phyloP scores from a whole-genome alignment of 257 asterid species.

The Solanum ahanhuiri region DNA sequence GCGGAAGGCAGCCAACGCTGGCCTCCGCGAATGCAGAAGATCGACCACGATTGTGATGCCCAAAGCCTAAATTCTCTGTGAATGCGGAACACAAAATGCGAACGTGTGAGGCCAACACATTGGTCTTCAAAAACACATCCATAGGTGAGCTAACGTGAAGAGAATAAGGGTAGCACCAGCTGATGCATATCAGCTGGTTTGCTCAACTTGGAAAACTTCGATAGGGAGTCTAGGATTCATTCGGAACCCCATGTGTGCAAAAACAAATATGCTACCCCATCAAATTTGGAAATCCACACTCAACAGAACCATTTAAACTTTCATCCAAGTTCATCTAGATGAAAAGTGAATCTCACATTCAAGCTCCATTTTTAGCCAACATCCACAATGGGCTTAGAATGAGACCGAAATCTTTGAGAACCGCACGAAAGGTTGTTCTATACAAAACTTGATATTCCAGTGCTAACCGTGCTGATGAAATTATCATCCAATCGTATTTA shows the following conservation, averaged over 20 bases:
- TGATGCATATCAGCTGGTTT: background rate
- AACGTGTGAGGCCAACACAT: background rate
- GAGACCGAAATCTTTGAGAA: background rate
- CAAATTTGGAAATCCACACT: too few relatives aligned
- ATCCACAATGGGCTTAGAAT: background rate
- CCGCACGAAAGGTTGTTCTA: background rate
- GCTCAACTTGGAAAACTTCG: background rate
- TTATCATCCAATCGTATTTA: background rate
- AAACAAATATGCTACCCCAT: background rate
- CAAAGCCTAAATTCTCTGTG: background rate
- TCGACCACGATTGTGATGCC: background rate
- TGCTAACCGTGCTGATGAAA: background rate
- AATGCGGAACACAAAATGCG: too few relatives aligned
- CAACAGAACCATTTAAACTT: background rate
- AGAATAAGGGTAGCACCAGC: background rate
- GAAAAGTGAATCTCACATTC: background rate
- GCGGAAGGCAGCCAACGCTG: background rate
- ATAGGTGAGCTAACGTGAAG: background rate
- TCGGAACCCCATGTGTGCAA: background rate
- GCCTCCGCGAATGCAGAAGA: background rate
- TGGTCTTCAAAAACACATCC: background rate
- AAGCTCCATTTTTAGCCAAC: background rate
- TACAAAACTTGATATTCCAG: background rate
- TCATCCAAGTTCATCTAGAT: background rate
- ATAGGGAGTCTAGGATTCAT: background rate